Evolutionary conservation across 2,329 filamentous ascomycete species (phyloP), one percentile per base, ranked within the genome.

Genomic region (Cytospora piceae): DNA sequence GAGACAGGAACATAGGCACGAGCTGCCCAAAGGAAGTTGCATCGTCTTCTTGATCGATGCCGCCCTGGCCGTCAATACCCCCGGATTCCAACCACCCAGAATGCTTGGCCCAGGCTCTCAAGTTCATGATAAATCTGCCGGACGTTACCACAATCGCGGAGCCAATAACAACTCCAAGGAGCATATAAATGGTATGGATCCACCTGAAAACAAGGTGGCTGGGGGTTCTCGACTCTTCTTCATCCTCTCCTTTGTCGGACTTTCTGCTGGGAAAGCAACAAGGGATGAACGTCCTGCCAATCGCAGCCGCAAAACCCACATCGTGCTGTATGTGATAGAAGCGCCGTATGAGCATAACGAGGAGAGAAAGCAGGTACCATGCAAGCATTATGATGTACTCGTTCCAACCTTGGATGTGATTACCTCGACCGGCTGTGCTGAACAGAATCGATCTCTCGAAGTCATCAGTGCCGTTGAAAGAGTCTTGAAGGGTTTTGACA

Each of bases 11-110:
- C n/a, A 77, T 74, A 42, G 75, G 75, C 12, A 77, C 74, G 12
- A 77, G 70, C 68, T 78, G 76, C 2, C 75, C 75, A 37, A 77
- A 78, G 14, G 71, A 73, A 15, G 72, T 72, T 0, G 72, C 69
- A 55, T 77, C 75, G 51, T 76, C 72, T 63, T 78, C 76, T 0
- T 72, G 70, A 63, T 73, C 75, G 42, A 56, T 11, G 34, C 34
- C 34, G 9, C 34, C 34, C 27, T 29, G 27, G 27, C 27, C 27
- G 2, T 37, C 11, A 34, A 9, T 17, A 22, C 67, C 63, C n/a
- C 20, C 55, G 46, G 68, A 60, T 9, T 70, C 9, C 7, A 72
- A 70, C 72, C 67, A 58, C 2, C 27, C 39, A 12, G 57, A 58
- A 7, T 32, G 17, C 39, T 32, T 46, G 11, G n/a, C 57, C 57